Base-by-base conservation (phyloP, 345 rosid genomes). In the Salix purpurea region DNA sequence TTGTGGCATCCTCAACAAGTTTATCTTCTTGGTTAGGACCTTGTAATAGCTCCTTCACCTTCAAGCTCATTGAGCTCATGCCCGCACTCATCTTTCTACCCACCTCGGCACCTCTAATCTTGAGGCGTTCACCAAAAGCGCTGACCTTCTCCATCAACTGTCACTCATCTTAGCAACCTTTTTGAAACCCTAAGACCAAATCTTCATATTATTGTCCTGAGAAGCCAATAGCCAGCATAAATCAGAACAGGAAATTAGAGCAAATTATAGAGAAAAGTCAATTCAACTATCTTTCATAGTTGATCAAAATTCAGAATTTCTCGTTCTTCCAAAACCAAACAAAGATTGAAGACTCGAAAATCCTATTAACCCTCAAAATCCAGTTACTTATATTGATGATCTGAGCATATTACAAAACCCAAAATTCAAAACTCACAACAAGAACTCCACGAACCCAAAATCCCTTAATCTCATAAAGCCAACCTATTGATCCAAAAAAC, bases 41-140 rank as follows among this genome's bases (percentile, higher is more conserved):
- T 81, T 96, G 98, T 77, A 94, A 93, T 34, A 96, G 91, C 83
- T 96, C 99, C 93, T 86, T 94, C 80, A 94, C 80, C 86, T 96
- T 94, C 84, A 96, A 91, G 86, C 99, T 92, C 98, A 96, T 89
- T 23, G 97, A 94, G 89, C 85, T 93, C 93, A 96, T 85, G 73
- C 99, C 94, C 39, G 87, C 98, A 60, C 83, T 96, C 86, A 93
- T 84, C 81, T 92, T 96, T 76, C 84, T 82, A 77, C 97, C 86
- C 67, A 94, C 91, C 87, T 96, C 98, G 19, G 93, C 85, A 78
- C 99, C 98, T 77, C 97, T 92, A 44, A 88, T 94, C 89, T 89
- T 96, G 69, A 96, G 90, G 74, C 96, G 99, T 78, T 96, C 99
- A 23, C 99, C 97, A 54, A 96, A 88, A 19, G 99, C 93, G 67